Base-by-base conservation (phyloP, 768 basidiomycete species). In the Ramaria rubella region DNA sequence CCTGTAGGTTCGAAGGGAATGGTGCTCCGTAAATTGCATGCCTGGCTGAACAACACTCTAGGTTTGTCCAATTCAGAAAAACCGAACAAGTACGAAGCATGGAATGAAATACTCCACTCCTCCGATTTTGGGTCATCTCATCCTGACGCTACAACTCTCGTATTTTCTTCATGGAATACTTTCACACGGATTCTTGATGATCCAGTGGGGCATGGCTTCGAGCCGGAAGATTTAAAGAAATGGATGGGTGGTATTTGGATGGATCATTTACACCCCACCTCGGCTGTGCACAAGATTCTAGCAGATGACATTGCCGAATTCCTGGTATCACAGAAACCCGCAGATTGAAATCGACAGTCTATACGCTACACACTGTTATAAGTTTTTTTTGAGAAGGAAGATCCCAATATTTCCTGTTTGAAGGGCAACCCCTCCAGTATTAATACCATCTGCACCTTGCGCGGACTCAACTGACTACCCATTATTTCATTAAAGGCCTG, bases 171-270 rank as follows among this genome's bases (percentile, higher is more conserved):
- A 0, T 73, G 72, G 58, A 68, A 70, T 2, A 66, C 70, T 0
- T 83, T 85, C 65, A 72, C 66, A 19, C 67, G 66, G 17, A 62
- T 83, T 12, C 67, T 83, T 17, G 76, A 82, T 55, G 62, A 80
- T 55, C 79, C 77, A 1, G 59, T 60, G 5, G 55, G 58, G 0
- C 70, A 76, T 58, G 77, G 77, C 0, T 78, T 82, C 55, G 15
- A 57, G 0, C 52, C 52, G 5, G 61, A 61, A 19, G 73, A 80
- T 57, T 61, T 67, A 1, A 45, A 61, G 3, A 70, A 67, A 52
- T 48, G 59, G 0, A 70, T 67, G 2, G 78, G 80, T 53, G 66
- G 52, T 52, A 62, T 62, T 26, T 62, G 61, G 61, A 46, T 49
- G 26, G 61, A 62, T 49, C 29, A 48, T 9, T 27, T 63, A 1